These are phyloP conservation scores for Phytophthora capsici DNA, from an alignment of 352 stramenopile genomes.

Conservation along the genomic window DNA sequence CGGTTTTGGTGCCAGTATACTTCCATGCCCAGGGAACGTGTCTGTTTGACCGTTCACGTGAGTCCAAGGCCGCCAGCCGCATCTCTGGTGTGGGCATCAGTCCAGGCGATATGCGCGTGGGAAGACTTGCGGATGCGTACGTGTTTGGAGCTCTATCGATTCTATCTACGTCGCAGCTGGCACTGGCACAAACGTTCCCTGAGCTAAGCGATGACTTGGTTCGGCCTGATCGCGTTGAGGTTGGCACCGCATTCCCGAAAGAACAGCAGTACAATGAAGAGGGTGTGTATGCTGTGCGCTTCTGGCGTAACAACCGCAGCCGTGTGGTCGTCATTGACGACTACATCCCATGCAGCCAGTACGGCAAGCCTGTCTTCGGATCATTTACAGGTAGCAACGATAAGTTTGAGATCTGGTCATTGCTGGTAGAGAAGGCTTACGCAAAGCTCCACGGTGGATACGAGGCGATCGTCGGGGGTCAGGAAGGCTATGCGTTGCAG, in stretches of 20 bases:
- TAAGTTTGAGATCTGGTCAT: conserved; percentile 93
- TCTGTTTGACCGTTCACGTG: conserved; percentile 78
- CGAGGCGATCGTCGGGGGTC: conserved; percentile 87
- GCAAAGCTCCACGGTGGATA: conserved; percentile 94
- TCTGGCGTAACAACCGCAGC: conserved; percentile 86
- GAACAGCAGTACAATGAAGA: conserved; percentile 91
- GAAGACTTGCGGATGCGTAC: conserved; percentile 78
- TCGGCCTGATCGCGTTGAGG: conserved; percentile 63
- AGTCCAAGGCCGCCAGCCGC: conserved; percentile 44
- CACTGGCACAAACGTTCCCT: conserved; percentile 78
- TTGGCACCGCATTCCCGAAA: conserved; percentile 52
- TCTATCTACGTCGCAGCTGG: conserved; percentile 76
- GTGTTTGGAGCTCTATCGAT: conserved; percentile 85
- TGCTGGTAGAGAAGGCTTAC: conserved; percentile 96
- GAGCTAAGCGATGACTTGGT: conserved; percentile 69
- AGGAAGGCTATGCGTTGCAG: conserved; percentile 78
- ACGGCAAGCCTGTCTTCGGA: conserved; percentile 84
- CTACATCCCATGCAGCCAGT: conserved; percentile 85
- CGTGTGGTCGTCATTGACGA: conserved; percentile 85
- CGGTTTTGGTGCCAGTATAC: conserved; percentile 78
- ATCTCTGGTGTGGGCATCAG: conserved; percentile 77
- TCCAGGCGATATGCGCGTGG: conserved; percentile 66
- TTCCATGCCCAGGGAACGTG: conserved; percentile 84
- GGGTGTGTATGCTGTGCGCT: conserved; percentile 86
- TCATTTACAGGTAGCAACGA: conserved; percentile 82